Conservation (phyloP, 306 rosid species). For the Casuarina glauca region DNA sequence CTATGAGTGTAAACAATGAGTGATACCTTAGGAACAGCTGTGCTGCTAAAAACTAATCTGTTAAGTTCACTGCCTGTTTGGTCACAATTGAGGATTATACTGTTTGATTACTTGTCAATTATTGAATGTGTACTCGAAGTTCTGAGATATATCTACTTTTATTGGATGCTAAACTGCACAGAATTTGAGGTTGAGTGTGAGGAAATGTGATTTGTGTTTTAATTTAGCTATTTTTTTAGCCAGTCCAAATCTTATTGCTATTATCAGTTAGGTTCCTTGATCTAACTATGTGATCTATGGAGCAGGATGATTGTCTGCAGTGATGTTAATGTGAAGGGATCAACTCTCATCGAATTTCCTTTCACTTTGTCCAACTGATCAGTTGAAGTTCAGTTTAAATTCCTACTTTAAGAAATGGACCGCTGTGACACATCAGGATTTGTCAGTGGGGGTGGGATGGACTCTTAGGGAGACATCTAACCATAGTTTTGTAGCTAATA, state of each 20-base stretch:
- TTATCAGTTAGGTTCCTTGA: constrained; percentile 11
- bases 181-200: constrained; percentile 2
- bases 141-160: not conserved
- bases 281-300: constrained; percentile 31
- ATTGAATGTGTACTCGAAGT: not conserved
- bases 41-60: not conserved
- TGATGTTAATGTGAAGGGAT: constrained; percentile 35
- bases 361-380: constrained; percentile 43
- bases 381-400: constrained; percentile 33
- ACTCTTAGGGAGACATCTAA: constrained; percentile 51
- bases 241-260: constrained; percentile 10
- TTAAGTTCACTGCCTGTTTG: not conserved
- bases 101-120: not conserved
- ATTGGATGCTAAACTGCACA: not conserved
- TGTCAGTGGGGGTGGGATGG: constrained; percentile 87
- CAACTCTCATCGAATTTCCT: constrained; percentile 39
- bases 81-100: not conserved
- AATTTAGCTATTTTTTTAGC: not conserved
- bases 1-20: not conserved
- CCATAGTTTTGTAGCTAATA: constrained; percentile 51
- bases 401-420: constrained; percentile 61
- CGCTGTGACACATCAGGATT: constrained; percentile 96
- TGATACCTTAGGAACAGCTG: not conserved
- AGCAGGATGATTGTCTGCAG: constrained; percentile 60
- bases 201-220: constrained; percentile 1